A percentile compares a stretch with the other conserved stretches of the same genome.
Evolutionary conservation across 2,329 filamentous ascomycete genomes (phyloP).

Genomic region (Alternaria arbusti): DNA sequence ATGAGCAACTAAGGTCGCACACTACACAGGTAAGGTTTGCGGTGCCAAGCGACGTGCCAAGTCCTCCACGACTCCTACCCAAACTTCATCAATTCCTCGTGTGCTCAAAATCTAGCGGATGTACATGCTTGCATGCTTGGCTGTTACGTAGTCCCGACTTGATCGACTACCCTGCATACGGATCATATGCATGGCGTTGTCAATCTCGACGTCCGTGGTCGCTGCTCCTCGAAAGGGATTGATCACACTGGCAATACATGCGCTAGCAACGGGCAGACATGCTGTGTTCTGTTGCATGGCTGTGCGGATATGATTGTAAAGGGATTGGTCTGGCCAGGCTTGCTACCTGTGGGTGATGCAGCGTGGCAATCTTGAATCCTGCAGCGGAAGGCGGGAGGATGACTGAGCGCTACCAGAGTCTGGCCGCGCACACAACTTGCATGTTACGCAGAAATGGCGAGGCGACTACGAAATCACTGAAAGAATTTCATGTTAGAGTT

Average conservation of each 20-base stretch:
- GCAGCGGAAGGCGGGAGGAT: not conserved
- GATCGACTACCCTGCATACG: slow-evolving; percentile 20
- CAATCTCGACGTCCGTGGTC: slow-evolving; percentile 14
- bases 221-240: not conserved
- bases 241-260: slow-evolving; percentile 12
- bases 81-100: slow-evolving; percentile 8
- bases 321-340: not conserved
- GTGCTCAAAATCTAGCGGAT: slow-evolving; percentile 7
- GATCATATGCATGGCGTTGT: not conserved
- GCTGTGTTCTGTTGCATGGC: not conserved
- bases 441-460: not conserved
- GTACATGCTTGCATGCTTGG: slow-evolving; percentile 11
- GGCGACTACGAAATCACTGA: not conserved
- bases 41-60: slow-evolving; percentile 5
- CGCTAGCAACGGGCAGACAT: not conserved
- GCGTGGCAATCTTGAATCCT: not conserved
- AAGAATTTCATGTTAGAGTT: not conserved
- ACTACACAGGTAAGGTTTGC: not conserved
- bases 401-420: not conserved
- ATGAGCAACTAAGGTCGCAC: not conserved
- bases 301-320: not conserved
- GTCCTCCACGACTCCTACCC: slow-evolving; percentile 11
- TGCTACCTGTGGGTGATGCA: not conserved
- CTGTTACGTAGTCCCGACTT: not conserved
- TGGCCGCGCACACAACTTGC: not conserved